Conservation (phyloP, 164 flowering plant genomes). For the Berberis thunbergii region DNA sequence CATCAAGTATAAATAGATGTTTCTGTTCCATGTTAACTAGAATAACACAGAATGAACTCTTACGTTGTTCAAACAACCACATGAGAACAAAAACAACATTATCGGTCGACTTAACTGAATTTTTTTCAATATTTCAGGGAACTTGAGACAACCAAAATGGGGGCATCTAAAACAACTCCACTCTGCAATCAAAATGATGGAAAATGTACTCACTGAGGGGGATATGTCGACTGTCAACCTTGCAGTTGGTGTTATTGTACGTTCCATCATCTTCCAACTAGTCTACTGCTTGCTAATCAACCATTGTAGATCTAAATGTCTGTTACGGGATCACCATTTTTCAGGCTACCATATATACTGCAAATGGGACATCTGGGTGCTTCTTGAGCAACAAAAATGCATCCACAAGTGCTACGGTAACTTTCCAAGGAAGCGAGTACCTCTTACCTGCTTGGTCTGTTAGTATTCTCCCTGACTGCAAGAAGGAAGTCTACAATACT, state of each 20-base stretch:
- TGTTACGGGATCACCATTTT: neutral
- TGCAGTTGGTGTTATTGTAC: neutral
- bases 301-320: neutral
- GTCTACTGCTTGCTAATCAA: no score
- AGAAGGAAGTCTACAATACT: no score
- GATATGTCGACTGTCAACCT: neutral
- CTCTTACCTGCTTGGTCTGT: no score
- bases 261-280: neutral
- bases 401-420: slow-evolving; percentile 20
- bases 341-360: slow-evolving; percentile 2
- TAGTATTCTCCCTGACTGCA: no score
- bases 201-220: slow-evolving; percentile 3
- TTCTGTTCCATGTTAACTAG: neutral
- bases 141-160: slow-evolving; percentile 5
- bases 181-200: neutral
- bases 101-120: neutral
- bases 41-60: no score
- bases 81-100: no score
- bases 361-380: slow-evolving; percentile 25
- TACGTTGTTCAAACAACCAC: no score
- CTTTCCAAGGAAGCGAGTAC: slow-evolving; percentile 7
- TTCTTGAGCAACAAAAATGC: slow-evolving; percentile 40
- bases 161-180: slow-evolving; percentile 8
- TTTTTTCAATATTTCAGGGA: neutral
- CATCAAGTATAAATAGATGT: neutral